These are phyloP conservation scores for Pythium aristosporum DNA, from an alignment of 352 stramenopile species.

Conservation along the genomic window DNA sequence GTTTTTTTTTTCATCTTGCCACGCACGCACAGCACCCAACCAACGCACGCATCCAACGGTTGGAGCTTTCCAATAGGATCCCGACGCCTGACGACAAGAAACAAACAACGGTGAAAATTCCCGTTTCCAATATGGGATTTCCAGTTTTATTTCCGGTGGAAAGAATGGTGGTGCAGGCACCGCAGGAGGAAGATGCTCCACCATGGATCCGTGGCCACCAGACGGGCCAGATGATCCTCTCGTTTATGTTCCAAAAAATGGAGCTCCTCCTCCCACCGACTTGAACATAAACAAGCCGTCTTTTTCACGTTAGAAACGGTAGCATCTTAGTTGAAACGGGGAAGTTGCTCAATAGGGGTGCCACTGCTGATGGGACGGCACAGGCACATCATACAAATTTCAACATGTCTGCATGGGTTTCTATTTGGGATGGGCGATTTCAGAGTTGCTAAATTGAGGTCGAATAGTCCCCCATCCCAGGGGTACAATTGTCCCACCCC, in stretches of 20 bases:
- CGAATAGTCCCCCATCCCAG: background rate
- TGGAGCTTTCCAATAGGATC: background rate
- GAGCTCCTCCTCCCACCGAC: background rate
- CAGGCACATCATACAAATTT: slow-evolving; percentile 1
- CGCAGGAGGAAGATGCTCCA: slow-evolving; percentile 1
- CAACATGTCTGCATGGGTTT: slow-evolving; percentile 26
- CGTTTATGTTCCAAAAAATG: slow-evolving; percentile 7
- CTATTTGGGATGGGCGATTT: slow-evolving; percentile 19
- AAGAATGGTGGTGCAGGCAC: background rate
- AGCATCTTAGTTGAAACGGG: background rate
- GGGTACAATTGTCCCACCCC: slow-evolving; percentile 2
- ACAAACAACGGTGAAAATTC: too few relatives aligned
- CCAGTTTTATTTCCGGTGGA: too few relatives aligned
- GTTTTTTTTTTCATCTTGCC: too few relatives aligned
- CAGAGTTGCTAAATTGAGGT: slow-evolving; percentile 1
- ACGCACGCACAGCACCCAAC: too few relatives aligned
- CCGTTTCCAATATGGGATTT: too few relatives aligned
- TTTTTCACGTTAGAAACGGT: slow-evolving; percentile 22
- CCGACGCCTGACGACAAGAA: too few relatives aligned
- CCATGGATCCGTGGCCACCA: slow-evolving; percentile 22
- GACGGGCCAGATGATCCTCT: slow-evolving; percentile 13
- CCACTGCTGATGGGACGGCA: background rate
- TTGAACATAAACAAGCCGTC: slow-evolving; percentile 7
- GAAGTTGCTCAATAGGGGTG: slow-evolving; percentile 8
- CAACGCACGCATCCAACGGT: background rate